These are phyloP conservation scores for Raddia guianensis DNA, from an alignment of 176 grass and related monocot species.

Conservation along the genomic window DNA sequence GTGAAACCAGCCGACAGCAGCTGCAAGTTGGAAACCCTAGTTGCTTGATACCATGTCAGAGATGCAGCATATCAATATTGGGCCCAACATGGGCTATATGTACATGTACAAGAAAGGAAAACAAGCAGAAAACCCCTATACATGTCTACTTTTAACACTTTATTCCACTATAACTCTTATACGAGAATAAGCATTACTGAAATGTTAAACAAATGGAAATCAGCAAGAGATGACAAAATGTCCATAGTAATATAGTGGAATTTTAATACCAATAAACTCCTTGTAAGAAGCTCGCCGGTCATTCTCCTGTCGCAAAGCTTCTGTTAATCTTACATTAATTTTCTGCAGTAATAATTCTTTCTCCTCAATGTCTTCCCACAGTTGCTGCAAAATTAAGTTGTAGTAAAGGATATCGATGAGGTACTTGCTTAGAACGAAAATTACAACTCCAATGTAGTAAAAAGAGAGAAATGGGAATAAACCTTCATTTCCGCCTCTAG, in stretches of 20 bases:
- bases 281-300: slow-evolving; percentile 54
- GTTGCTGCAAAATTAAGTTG: slow-evolving; percentile 54
- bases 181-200: slow-evolving; percentile 11
- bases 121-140: too few species aligned
- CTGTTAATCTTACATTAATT: slow-evolving; percentile 48
- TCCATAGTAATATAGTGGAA: neutral
- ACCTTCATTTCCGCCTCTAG: slow-evolving; percentile 78
- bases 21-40: too few species aligned
- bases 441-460: slow-evolving; percentile 9
- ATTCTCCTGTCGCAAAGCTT: slow-evolving; percentile 49
- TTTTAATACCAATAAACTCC: slow-evolving; percentile 58
- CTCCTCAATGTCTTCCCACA: slow-evolving; percentile 48
- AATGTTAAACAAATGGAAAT: slow-evolving; percentile 16
- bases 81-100: too few species aligned
- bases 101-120: too few species aligned
- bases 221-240: slow-evolving; percentile 17
- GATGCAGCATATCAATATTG: too few species aligned
- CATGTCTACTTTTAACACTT: neutral
- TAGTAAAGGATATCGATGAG: slow-evolving; percentile 19
- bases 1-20: too few species aligned
- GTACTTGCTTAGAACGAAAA: slow-evolving; percentile 23
- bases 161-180: neutral
- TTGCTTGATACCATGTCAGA: too few species aligned
- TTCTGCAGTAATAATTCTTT: slow-evolving; percentile 72
- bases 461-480: slow-evolving; percentile 36